Evolutionary conservation across 441 rosid species (phyloP), one percentile per base, ranked within the genome.

Genomic region (Brassica hybrid): DNA sequence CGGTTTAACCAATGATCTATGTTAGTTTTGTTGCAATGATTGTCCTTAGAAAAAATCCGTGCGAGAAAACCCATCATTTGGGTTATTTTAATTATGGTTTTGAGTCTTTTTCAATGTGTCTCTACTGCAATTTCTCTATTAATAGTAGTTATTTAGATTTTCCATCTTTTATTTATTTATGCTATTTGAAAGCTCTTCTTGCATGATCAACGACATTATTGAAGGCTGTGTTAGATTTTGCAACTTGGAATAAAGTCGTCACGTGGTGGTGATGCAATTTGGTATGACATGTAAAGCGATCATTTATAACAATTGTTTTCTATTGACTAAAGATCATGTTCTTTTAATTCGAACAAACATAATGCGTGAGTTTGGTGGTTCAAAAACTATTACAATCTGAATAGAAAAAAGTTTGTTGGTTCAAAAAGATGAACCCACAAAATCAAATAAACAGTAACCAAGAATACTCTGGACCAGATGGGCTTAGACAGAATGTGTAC

Each of bases 71-170:
- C 78, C 78, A 73, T 63, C 7, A 62, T 43, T 73, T 73, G 75
- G 82, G 75, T 74, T 79, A 69, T 79, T 73, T 73, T 79, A 79
- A 62, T 68, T 32, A 79, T 69, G 75, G 72, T 63, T 79, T 79
- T n/a, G 79, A 64, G 76, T 74, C 79, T 74, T 75, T 79, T 79
- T 74, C 75, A 64, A 65, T 69, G 74, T 52, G 32, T 73, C 52
- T 73, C 77, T 23, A 6, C 17, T 79, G 75, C 79, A 74, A 38
- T 79, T 52, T 73, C 77, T 73, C 70, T 67, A 16, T 50, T 78
- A 17, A 78, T n/a, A n/a, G 32, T 72, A 52, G 16, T 43, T 21
- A 32, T n/a, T 59, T 45, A n/a, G n/a, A n/a, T n/a, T n/a, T n/a
- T 8, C 69, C 45, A 61, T 59, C 16, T n/a, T n/a, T 72, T 23